Base-by-base conservation (phyloP, 495 filamentous ascomycete species). In the Xylaria scruposa region DNA sequence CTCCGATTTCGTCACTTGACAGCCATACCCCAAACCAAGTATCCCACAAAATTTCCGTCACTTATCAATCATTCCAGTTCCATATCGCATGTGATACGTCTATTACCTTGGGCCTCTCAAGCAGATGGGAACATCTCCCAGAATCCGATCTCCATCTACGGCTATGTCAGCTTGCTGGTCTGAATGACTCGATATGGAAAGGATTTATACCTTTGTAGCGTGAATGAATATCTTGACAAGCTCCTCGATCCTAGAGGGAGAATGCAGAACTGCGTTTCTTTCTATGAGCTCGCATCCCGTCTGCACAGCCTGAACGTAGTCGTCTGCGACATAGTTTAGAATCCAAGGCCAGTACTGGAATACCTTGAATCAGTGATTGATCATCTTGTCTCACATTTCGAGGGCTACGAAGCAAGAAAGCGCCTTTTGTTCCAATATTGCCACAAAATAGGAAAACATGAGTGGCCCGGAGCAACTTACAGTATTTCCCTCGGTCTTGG, bases 321-420 rank as follows among this genome's bases (percentile, higher is more conserved):
- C 92, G 19, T 92, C 90, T 6, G 89, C 90, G 15, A 91, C 88
- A 80, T 97, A 97, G 72, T 92, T 95, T 78, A 93, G 81, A 59
- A 98, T 92, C 95, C 95, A 98, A 63, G 91, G 87, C 90, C 91
- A 95, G 82, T 95, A 98, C n/a, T 71, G 12, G 33, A 31, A 65
- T 8, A 47, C 5, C 24, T 6, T 38, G 26, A 53, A 60, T 71
- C 60, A 71, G 60, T 56, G 19, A 10, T 36, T 12, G 31, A 46
- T 19, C 31, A 7, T 21, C 47, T 38, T 36, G n/a, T 24, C 10
- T 60, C 58, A 21, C 26, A 62, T 21, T 42, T 38, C 36, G 33
- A 56, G 26, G 53, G 26, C 56, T 10, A 62, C 10, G 33, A 26
- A 42, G 26, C 29, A 31, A 31, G 31, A 31, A 31, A 29, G 53